A percentile compares a stretch with the other conserved stretches of the same genome.
phyloP scores from a whole-genome alignment of 2,329 filamentous ascomycete genomes.

The Neonectria magnoliae region DNA sequence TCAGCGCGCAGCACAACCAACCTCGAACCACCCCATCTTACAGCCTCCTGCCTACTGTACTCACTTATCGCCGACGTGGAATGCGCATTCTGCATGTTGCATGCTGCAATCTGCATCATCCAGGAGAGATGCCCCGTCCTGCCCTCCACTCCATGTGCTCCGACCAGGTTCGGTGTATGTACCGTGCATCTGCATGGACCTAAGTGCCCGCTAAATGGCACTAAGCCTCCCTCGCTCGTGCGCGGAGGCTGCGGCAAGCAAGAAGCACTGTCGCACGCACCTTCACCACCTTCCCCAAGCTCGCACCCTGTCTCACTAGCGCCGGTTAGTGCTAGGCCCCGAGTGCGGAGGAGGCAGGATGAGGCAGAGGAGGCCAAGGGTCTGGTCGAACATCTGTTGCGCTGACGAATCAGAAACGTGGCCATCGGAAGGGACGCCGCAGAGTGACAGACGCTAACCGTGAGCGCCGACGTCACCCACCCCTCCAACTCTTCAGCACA shows the following conservation, averaged over 20 bases:
- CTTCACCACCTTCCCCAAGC: background rate
- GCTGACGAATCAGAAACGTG: constrained; percentile 10
- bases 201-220: background rate
- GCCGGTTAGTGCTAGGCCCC: background rate
- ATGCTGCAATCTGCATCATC: background rate
- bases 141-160: background rate
- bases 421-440: constrained; percentile 3
- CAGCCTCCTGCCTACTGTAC: background rate
- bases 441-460: background rate
- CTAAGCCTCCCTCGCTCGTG: constrained; percentile 4
- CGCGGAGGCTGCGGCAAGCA: constrained; percentile 11
- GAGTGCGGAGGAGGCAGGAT: constrained; percentile 10
- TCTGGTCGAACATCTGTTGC: background rate
- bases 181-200: background rate
- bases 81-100: constrained; percentile 4
- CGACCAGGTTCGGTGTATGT: background rate
- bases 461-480: constrained; percentile 35
- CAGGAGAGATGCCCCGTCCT: background rate
- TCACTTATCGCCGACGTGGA: constrained; percentile 1
- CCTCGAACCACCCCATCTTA: background rate
- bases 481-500: background rate
- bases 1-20: background rate
- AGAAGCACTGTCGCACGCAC: background rate
- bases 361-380: constrained; percentile 4
- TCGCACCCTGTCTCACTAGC: constrained; percentile 4